phyloP scores from a whole-genome alignment of 2,329 filamentous ascomycete species.

The Colletotrichum sp. region DNA sequence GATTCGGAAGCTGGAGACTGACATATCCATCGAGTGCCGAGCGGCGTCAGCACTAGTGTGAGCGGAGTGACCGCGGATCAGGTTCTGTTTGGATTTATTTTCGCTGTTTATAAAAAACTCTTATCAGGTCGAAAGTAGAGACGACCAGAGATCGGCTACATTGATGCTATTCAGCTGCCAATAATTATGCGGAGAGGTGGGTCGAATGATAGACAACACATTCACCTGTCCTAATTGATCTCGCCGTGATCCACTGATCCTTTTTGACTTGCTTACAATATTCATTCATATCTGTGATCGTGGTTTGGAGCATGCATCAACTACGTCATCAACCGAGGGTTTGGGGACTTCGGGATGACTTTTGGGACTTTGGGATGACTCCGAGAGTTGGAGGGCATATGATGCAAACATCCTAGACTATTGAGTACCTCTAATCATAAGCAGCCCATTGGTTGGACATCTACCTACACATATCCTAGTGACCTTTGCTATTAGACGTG shows the following conservation, averaged over 20 bases:
- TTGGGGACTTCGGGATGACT: not conserved
- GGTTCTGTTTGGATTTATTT: not conserved
- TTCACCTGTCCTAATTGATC: not conserved
- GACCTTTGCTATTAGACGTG: accelerated
- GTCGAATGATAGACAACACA: not conserved
- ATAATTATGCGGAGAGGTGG: not conserved
- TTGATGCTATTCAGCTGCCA: not conserved
- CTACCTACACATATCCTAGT: not conserved
- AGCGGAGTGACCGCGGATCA: not conserved
- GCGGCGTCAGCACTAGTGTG: not conserved
- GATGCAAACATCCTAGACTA: not conserved
- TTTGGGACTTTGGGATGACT: not conserved
- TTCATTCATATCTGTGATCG: not conserved
- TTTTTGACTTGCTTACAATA: not conserved
- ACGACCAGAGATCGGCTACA: accelerated
- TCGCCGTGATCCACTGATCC: not conserved
- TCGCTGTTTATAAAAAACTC: not conserved
- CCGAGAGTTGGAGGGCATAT: not conserved
- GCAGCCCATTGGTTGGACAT: not conserved
- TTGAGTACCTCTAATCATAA: not conserved
- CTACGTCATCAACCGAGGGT: not conserved
- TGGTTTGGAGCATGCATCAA: not conserved
- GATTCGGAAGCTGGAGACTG: not conserved
- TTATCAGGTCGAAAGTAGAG: not conserved
- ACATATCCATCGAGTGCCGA: not conserved